Evolutionary conservation across 192 early-diverging fungal species (phyloP).

Genomic region (Coemansia sp.): DNA sequence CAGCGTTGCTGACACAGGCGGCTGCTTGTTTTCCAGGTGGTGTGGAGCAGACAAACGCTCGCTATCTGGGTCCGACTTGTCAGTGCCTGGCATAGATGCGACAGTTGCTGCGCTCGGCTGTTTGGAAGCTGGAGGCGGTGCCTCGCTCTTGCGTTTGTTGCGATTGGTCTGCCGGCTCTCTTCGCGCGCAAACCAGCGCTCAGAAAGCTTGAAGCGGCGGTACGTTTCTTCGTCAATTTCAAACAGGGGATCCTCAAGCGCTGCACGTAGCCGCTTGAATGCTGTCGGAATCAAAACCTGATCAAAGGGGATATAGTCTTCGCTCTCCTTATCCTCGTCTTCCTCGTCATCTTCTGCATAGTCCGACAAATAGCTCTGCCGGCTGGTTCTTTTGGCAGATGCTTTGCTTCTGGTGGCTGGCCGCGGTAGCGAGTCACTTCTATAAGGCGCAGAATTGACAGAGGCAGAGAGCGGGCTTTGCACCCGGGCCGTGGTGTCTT

Average conservation of each 20-base stretch:
- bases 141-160: not conserved
- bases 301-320: slow-evolving; percentile 46
- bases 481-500: not conserved
- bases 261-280: slow-evolving; percentile 47
- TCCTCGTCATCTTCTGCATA: slow-evolving; percentile 13
- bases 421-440: slow-evolving; percentile 2
- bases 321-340: slow-evolving; percentile 17
- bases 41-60: no score
- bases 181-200: slow-evolving; percentile 53
- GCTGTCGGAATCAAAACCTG: slow-evolving; percentile 53
- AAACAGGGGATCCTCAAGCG: slow-evolving; percentile 34
- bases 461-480: not conserved
- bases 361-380: slow-evolving; percentile 8
- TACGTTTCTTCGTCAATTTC: slow-evolving; percentile 51
- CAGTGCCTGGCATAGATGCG: no score
- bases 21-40: not conserved
- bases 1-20: no score
- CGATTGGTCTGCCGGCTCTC: slow-evolving; percentile 38
- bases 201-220: slow-evolving; percentile 45
- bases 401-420: not conserved
- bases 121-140: not conserved
- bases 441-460: not conserved
- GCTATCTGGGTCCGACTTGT: no score
- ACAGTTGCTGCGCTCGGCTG: no score
- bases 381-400: not conserved